phyloP scores from a whole-genome alignment of 257 asterid genomes.

The Plantago major region DNA sequence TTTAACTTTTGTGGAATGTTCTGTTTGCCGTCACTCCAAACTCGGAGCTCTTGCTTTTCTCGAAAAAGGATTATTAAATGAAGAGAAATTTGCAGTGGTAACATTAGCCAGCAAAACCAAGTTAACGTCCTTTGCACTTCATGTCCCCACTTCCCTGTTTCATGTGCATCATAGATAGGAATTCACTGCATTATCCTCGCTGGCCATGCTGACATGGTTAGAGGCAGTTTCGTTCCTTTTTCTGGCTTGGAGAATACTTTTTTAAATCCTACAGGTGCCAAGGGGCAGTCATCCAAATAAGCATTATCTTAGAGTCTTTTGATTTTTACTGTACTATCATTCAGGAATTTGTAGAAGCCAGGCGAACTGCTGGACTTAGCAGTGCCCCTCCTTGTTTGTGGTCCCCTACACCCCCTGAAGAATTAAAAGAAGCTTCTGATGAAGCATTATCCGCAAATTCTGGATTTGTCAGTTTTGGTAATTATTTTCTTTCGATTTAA shows the following conservation, averaged over 20 bases:
- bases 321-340: conserved; percentile 3
- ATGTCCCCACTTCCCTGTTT: neutral
- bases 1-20: neutral
- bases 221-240: conserved; percentile 3
- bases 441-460: conserved; percentile 81
- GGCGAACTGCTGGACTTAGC: conserved; percentile 78
- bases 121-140: neutral
- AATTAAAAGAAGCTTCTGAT: conserved; percentile 57
- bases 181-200: neutral
- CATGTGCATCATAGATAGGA: conserved; percentile 5
- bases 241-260: neutral
- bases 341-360: conserved; percentile 97
- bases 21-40: conserved; percentile 3
- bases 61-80: neutral
- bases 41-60: neutral
- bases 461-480: conserved; percentile 96
- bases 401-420: conserved; percentile 87
- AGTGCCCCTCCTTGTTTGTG: conserved; percentile 90
- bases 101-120: conserved; percentile 1
- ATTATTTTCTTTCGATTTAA: conserved; percentile 4
- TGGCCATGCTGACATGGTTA: conserved; percentile 2
- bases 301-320: conserved; percentile 3
- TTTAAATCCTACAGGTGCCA: conserved; percentile 3
- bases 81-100: conserved; percentile 3
- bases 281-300: conserved; percentile 4